Evolutionary conservation across 306 rosid species (phyloP).

Genomic region (Oxytropis ochrocephala): DNA sequence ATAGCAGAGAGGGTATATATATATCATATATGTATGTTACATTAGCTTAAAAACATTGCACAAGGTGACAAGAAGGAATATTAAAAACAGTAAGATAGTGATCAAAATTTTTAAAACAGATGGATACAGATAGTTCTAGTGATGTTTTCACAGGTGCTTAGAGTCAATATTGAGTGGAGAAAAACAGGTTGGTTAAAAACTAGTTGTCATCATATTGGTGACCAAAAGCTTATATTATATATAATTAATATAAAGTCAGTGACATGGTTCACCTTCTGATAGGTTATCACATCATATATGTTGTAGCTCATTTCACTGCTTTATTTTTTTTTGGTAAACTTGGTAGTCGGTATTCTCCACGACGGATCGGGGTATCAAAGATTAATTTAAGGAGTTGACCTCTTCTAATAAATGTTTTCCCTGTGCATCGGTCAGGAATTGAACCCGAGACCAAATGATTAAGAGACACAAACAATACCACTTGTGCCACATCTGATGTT

Average conservation of each 20-base stretch:
- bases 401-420: too few species aligned
- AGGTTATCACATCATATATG: background rate
- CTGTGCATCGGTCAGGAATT: too few species aligned
- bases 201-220: conserved; percentile 7
- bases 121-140: conserved; percentile 11
- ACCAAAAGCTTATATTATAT: background rate
- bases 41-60: conserved; percentile 2
- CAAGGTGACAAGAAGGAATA: conserved; percentile 14
- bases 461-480: too few species aligned
- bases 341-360: too few species aligned
- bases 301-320: background rate
- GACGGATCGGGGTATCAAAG: too few species aligned
- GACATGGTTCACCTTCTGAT: background rate
- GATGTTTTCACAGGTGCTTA: background rate
- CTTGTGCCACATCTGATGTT: too few species aligned
- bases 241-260: background rate
- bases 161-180: conserved; percentile 17
- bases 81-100: background rate
- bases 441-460: too few species aligned
- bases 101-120: background rate
- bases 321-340: background rate
- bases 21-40: background rate
- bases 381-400: too few species aligned
- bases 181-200: background rate
- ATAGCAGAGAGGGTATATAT: background rate